phyloP scores from a whole-genome alignment of 192 early-diverging fungal genomes.

The Funneliformis geosporum region DNA sequence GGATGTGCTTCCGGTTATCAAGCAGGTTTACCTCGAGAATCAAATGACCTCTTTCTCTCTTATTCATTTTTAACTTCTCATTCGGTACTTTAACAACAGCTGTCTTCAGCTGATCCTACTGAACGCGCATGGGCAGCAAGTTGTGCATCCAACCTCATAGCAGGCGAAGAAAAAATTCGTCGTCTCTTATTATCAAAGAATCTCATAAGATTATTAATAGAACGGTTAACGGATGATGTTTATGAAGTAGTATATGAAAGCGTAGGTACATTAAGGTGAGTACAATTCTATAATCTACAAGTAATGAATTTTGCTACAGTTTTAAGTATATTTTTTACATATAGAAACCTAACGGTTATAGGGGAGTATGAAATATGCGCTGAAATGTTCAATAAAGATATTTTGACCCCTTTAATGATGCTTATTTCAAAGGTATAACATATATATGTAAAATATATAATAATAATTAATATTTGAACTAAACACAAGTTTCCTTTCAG shows the following conservation, averaged over 20 bases:
- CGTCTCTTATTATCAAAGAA: slow-evolving; percentile 75
- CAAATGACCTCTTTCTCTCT: neutral
- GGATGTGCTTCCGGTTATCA: neutral
- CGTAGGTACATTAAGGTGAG: slow-evolving; percentile 68
- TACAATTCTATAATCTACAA: neutral
- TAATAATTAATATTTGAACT: neutral
- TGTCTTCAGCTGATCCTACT: slow-evolving; percentile 62
- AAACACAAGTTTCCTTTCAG: slow-evolving; percentile 11
- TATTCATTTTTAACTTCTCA: neutral
- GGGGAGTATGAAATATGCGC: slow-evolving; percentile 53
- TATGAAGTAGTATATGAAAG: slow-evolving; percentile 74
- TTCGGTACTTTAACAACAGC: slow-evolving; percentile 43
- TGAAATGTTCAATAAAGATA: slow-evolving; percentile 60
- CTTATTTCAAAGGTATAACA: slow-evolving; percentile 49
- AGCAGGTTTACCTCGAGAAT: neutral
- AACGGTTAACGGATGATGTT: slow-evolving; percentile 69
- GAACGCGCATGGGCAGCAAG: slow-evolving; percentile 90
- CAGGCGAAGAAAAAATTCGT: slow-evolving; percentile 62
- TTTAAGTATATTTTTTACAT: neutral
- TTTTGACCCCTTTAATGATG: slow-evolving; percentile 52
- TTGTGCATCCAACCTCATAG: slow-evolving; percentile 79
- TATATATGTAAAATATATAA: neutral
- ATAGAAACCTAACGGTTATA: slow-evolving; percentile 61
- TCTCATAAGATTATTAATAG: slow-evolving; percentile 66
- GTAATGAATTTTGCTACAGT: neutral